phyloP scores from a whole-genome alignment of 176 grass and related monocot species.

The Puccinellia tenuiflora region DNA sequence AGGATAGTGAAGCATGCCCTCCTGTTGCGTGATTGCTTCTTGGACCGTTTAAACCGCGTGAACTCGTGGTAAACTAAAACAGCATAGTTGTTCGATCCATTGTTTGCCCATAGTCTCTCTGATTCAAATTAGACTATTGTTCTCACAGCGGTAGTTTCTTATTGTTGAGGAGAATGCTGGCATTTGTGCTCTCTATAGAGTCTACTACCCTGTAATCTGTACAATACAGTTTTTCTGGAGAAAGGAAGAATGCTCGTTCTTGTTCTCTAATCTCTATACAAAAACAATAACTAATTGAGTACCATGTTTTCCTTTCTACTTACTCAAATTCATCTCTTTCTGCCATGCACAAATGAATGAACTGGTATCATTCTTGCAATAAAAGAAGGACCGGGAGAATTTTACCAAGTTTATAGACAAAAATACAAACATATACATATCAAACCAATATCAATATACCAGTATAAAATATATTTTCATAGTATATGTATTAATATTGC shows the following conservation, averaged over 20 bases:
- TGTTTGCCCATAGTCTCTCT: conserved; percentile 12
- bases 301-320: not conserved
- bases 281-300: not conserved
- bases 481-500: no score
- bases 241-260: conserved; percentile 38
- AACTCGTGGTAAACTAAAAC: conserved; percentile 23
- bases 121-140: conserved; percentile 21
- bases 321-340: not conserved
- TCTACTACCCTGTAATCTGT: conserved; percentile 21
- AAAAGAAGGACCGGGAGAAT: not conserved
- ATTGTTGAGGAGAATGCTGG: conserved; percentile 13
- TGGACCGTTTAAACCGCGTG: not conserved
- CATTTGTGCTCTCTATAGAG: conserved; percentile 15
- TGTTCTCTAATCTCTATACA: conserved; percentile 23
- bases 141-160: conserved; percentile 25
- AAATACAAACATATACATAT: no score
- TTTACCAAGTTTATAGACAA: no score
- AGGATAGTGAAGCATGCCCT: conserved; percentile 54
- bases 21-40: conserved; percentile 48
- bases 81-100: conserved; percentile 6
- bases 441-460: no score
- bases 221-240: conserved; percentile 32
- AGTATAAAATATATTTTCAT: no score
- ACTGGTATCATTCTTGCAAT: not conserved
- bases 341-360: not conserved